Evolutionary conservation across 352 stramenopile species (phyloP).

Genomic region (Globisporangium sylvaticum): DNA sequence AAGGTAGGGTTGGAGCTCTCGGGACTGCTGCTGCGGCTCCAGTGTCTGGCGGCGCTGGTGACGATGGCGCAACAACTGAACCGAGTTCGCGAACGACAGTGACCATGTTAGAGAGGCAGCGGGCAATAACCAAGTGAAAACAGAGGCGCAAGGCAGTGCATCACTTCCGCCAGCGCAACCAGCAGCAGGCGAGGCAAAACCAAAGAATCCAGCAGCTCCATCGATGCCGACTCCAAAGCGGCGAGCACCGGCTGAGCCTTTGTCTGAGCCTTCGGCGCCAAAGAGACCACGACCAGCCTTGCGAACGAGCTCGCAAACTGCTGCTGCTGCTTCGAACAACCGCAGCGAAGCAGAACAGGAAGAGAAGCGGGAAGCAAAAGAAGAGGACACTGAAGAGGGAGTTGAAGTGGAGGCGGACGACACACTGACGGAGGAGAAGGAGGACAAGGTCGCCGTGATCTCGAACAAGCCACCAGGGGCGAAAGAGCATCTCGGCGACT

Average conservation of each 20-base stretch:
- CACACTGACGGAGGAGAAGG: slow-evolving; percentile 4
- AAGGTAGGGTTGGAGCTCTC: background rate
- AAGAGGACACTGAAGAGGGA: slow-evolving; percentile 20
- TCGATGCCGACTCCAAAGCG: slow-evolving; percentile 4
- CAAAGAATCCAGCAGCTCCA: background rate
- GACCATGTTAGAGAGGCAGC: background rate
- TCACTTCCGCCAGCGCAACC: background rate
- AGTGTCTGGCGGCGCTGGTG: background rate
- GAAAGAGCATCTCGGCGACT: background rate
- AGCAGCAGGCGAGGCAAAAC: background rate
- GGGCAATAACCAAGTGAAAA: background rate
- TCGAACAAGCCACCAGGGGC: background rate
- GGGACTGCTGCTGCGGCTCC: no score
- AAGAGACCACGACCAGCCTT: slow-evolving; percentile 3
- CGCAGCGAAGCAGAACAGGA: background rate
- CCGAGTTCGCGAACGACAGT: background rate
- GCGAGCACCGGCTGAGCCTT: background rate
- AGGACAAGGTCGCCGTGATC: background rate
- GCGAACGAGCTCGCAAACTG: background rate
- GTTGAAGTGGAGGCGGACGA: background rate
- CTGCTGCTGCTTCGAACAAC: slow-evolving; percentile 4
- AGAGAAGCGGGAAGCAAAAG: slow-evolving; percentile 16
- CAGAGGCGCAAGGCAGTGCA: background rate
- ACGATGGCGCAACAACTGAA: background rate
- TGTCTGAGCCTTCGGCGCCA: background rate